Conservation (phyloP, 495 filamentous ascomycete genomes). For the Penicillium dipodomyicola region DNA sequence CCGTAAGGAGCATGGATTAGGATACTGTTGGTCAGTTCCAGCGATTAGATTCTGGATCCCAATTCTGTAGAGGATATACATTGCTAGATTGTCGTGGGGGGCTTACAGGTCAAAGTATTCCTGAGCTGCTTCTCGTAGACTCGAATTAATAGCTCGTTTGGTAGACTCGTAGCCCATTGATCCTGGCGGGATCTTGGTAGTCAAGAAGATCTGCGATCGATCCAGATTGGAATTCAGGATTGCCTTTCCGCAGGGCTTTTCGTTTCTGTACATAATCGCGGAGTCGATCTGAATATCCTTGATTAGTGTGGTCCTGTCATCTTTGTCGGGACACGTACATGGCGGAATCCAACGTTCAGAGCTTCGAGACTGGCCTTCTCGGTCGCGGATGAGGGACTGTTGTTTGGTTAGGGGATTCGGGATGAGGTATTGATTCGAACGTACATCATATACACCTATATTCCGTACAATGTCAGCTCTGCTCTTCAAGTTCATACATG, state of each 20-base stretch:
- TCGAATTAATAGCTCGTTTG: constrained; percentile 32
- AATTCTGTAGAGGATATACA: not conserved
- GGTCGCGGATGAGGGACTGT: constrained; percentile 49
- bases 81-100: no score
- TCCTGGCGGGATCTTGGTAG: constrained; percentile 54
- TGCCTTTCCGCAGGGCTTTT: constrained; percentile 49
- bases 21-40: constrained; percentile 26
- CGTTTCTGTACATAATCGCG: constrained; percentile 56
- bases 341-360: constrained; percentile 65
- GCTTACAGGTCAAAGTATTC: constrained; percentile 66
- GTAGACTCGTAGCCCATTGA: constrained; percentile 52
- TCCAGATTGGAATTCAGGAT: constrained; percentile 44
- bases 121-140: constrained; percentile 32
- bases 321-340: constrained; percentile 28
- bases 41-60: not conserved
- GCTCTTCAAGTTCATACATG: not conserved
- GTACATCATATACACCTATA: constrained; percentile 74
- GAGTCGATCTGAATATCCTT: constrained; percentile 52
- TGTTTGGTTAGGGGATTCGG: not conserved
- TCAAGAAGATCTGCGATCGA: constrained; percentile 53
- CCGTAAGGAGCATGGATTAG: constrained; percentile 57
- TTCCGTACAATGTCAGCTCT: constrained; percentile 2
- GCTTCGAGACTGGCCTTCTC: constrained; percentile 60
- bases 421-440: not conserved
- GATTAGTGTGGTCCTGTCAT: not conserved